A percentile compares a stretch with the other conserved stretches of the same genome.
phyloP scores from a whole-genome alignment of 1,284 basidiomycete genomes.

The Puccinia novopanici region DNA sequence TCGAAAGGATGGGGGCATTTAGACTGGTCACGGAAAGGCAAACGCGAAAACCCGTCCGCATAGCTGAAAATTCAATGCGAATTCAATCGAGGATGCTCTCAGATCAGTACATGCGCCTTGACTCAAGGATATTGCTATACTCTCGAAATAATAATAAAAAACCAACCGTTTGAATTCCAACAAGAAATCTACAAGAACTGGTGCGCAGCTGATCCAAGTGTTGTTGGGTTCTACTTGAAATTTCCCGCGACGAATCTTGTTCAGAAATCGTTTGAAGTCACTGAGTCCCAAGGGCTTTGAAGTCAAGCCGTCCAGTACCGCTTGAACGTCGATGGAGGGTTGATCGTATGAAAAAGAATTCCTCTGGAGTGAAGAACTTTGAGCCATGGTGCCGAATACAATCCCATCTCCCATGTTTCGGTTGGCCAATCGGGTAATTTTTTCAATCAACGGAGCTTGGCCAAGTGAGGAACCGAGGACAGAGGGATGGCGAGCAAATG shows the following conservation, averaged over 20 bases:
- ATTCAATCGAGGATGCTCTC: neutral
- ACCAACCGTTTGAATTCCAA: conserved; percentile 41
- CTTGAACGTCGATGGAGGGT: conserved; percentile 20
- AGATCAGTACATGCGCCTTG: neutral
- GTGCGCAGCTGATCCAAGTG: conserved; percentile 20
- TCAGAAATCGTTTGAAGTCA: conserved; percentile 36
- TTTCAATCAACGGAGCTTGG: conserved; percentile 27
- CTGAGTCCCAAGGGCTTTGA: conserved; percentile 16
- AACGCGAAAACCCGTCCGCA: conserved; percentile 26
- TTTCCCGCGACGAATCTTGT: conserved; percentile 1
- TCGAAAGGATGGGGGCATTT: conserved; percentile 45
- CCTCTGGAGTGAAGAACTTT: neutral
- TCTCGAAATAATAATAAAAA: neutral
- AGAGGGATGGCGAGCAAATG: conserved; percentile 48
- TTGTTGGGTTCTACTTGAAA: conserved; percentile 11
- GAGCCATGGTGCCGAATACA: conserved; percentile 15
- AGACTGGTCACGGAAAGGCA: conserved; percentile 19
- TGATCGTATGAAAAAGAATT: neutral
- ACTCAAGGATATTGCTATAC: neutral
- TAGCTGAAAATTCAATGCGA: neutral
- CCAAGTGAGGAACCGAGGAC: conserved; percentile 26
- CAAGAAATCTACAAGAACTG: conserved; percentile 32
- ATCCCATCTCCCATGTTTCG: conserved; percentile 8
- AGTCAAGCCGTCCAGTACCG: conserved; percentile 34
- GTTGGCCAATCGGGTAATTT: conserved; percentile 9